Evolutionary conservation across 2,329 filamentous ascomycete genomes (phyloP), one percentile per base, ranked within the genome.

Genomic region (Diaporthe humulicola): DNA sequence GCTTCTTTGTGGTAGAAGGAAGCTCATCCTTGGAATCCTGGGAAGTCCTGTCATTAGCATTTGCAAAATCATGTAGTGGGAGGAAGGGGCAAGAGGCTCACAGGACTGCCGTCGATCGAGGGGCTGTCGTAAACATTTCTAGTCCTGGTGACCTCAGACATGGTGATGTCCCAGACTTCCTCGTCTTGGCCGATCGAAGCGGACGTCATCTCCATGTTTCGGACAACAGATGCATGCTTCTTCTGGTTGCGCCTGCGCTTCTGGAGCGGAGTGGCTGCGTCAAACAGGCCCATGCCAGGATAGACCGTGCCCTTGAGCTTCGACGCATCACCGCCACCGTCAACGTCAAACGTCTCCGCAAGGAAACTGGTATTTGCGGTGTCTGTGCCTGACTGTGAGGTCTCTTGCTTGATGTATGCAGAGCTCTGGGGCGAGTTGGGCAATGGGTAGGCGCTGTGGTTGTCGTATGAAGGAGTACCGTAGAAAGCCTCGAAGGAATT

Each of bases 261-360:
- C 88, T 94, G 93, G 76, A 93, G 90, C 22, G 91, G 89, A 6
- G 92, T 94, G 6, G 94, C 94, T 71, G 94, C 91, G 82, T 96
- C 94, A 81, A 96, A 95, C n/a, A 95, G 88, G 71, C 90, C 90
- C 94, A 96, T 96, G 25, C 94, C 94, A 3, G 93, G 92, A 88
- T 92, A 95, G 61, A 91, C 86, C n/a, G 92, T 86, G 2, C 94
- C 94, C 82, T 96, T 96, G 71, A 95, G 87, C 79, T 87, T 90
- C 8, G 75, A 67, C 17, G 60, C 60, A 74, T 82, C 86, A 9
- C 77, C 78, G n/a, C 83, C 79, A 19, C 76, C 72, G 1, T 81
- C 81, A 7, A 79, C 79, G 7, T 79, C 79, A 17, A 76, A 74
- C 19, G 82, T 82, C 1, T 78, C 45, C 8, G 22, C 22, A 25